phyloP scores from a whole-genome alignment of 305 asterid species.

The Fraxinus baroniana region DNA sequence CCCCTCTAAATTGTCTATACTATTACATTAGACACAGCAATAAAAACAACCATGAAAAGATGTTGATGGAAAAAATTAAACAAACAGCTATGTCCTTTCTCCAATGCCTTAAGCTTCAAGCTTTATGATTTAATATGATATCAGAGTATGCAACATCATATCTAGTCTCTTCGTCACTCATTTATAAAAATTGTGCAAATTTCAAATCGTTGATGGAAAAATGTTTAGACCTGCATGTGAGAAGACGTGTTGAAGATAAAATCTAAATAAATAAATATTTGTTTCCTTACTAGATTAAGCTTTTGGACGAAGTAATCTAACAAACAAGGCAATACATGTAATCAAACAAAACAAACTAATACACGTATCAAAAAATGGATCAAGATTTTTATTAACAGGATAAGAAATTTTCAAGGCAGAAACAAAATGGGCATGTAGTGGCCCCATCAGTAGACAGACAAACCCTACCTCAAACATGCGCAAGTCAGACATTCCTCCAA shows the following conservation, averaged over 20 bases:
- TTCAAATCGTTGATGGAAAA: neutral
- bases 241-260: neutral
- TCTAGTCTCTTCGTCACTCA: neutral
- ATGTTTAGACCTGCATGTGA: neutral
- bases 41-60: neutral
- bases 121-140: neutral
- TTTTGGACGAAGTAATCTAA: neutral
- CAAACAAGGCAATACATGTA: neutral
- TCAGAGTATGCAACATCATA: neutral
- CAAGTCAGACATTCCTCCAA: slow-evolving; percentile 63
- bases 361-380: neutral
- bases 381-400: neutral
- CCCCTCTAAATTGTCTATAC: neutral
- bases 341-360: neutral
- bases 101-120: neutral
- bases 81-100: neutral
- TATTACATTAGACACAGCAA: neutral
- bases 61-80: neutral
- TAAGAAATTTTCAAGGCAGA: neutral
- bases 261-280: neutral
- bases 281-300: neutral
- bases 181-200: neutral
- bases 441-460: neutral
- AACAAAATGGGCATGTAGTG: neutral
- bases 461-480: slow-evolving; percentile 49